Percentiles rank a stretch among this genome's conserved stretches.
Evolutionary conservation across 1,284 basidiomycete genomes (phyloP).

Genomic region (Inonotus hispidus): DNA sequence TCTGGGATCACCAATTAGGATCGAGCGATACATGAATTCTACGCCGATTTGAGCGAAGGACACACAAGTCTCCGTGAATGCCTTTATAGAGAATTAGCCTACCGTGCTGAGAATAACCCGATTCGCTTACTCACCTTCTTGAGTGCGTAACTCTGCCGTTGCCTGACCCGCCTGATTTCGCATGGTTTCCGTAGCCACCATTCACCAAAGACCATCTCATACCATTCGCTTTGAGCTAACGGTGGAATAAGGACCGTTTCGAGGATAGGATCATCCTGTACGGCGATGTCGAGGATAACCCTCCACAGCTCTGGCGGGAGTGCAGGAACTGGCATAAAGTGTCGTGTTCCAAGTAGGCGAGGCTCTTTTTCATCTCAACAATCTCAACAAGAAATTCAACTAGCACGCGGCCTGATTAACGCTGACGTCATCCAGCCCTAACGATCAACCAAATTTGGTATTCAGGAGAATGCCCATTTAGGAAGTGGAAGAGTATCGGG

Average conservation of each 20-base stretch:
- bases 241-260: constrained; percentile 42
- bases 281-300: constrained; percentile 60
- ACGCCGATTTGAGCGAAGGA: constrained; percentile 47
- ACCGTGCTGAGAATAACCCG: too few relatives aligned
- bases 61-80: constrained; percentile 57
- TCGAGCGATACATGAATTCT: constrained; percentile 58
- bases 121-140: constrained; percentile 48
- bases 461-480: neutral
- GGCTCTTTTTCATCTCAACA: neutral
- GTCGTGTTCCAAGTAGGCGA: neutral
- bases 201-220: constrained; percentile 37
- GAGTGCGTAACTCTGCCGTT: constrained; percentile 52
- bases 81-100: constrained; percentile 32
- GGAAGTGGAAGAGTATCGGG: neutral
- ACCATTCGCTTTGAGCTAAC: constrained; percentile 57
- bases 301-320: constrained; percentile 66
- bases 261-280: constrained; percentile 60
- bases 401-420: neutral
- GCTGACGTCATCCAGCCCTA: neutral
- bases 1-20: constrained; percentile 54
- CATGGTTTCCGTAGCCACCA: constrained; percentile 57
- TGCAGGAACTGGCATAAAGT: constrained; percentile 19
- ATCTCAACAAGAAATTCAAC: neutral
- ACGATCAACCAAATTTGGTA: neutral
- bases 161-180: constrained; percentile 48